Evolutionary conservation across 805 yeast genomes (phyloP), one percentile per base, ranked within the genome.

Genomic region (Sugiyamaella mastotermitis): DNA sequence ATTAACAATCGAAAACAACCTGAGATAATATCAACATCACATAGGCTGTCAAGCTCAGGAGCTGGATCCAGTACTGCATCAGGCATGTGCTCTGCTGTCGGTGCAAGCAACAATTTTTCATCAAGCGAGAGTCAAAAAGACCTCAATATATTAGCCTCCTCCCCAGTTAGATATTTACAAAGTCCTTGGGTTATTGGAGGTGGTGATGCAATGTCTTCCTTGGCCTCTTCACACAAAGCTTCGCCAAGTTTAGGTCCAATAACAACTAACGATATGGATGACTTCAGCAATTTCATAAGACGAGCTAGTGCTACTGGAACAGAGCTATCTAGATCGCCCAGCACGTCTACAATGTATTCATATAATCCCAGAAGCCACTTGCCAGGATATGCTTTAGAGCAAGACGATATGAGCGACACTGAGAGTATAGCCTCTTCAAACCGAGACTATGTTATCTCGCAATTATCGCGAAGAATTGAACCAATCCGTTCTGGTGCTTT

Each of bases 401-500:
- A 48, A 11, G 55, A 51, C 35, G 52, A 45, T 15, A 40, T 38
- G 31, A 48, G 53, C 30, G 57, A 51, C 24, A 48, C 51, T 14
- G 57, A 51, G 22, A 49, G 54, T 21, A 39, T 51, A 9, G 41
- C 41, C 18, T 46, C 50, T 15, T 20, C 45, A 2, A 27, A 44
- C 13, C 21, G 46, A 18, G 47, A 43, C 10, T 41, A 33, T 33
- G 18, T 47, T 8, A 33, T 43, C 4, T 35, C 44, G n/a, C 40
- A 33, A 16, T 37, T 41, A 2, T 30, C 45, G 3, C 31, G 38
- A 27, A 40, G 43, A n/a, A 31, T 38, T 5, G 36, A 32, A 15
- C 45, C 45, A 15, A 26, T 48, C 14, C 31, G 36, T 10, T 17
- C 45, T 3, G 56, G 55, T 11, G 55, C 55, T 1, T 68, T 80